Percentiles rank a stretch among this genome's conserved stretches.
These are phyloP conservation scores for Arachis hypogaea DNA, from an alignment of 306 rosid genomes.

Conservation along the genomic window DNA sequence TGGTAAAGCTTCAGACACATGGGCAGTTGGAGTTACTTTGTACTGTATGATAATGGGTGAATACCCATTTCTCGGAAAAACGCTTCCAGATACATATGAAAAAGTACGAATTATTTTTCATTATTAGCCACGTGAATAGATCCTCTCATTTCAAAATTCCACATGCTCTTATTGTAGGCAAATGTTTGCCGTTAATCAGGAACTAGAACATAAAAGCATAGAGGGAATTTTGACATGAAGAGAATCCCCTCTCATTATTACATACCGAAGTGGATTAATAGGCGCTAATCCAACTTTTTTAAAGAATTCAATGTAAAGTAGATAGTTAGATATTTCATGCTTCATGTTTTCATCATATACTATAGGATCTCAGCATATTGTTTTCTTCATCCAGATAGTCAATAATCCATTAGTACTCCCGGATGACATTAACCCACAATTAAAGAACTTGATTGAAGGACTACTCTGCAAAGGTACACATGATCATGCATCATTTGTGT, in stretches of 20 bases:
- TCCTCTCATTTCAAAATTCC: background rate
- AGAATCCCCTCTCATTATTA: no score
- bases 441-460: conserved; percentile 83
- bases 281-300: no score
- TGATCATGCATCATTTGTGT: conserved; percentile 2
- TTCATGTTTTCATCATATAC: conserved; percentile 34
- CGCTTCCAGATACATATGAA: conserved; percentile 96
- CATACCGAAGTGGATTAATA: no score
- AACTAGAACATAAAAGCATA: no score
- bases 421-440: conserved; percentile 65
- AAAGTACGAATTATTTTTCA: conserved; percentile 52
- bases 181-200: background rate
- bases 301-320: no score
- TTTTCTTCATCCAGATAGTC: conserved; percentile 70
- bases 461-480: conserved; percentile 84
- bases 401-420: conserved; percentile 76
- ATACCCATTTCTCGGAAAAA: conserved; percentile 96
- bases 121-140: background rate
- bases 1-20: conserved; percentile 93
- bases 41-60: conserved; percentile 89
- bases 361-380: conserved; percentile 12
- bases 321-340: background rate
- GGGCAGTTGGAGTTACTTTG: conserved; percentile 99
- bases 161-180: background rate
- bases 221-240: no score